phyloP scores from a whole-genome alignment of 2,329 filamentous ascomycete species.

The Sclerotiophoma versabilis region DNA sequence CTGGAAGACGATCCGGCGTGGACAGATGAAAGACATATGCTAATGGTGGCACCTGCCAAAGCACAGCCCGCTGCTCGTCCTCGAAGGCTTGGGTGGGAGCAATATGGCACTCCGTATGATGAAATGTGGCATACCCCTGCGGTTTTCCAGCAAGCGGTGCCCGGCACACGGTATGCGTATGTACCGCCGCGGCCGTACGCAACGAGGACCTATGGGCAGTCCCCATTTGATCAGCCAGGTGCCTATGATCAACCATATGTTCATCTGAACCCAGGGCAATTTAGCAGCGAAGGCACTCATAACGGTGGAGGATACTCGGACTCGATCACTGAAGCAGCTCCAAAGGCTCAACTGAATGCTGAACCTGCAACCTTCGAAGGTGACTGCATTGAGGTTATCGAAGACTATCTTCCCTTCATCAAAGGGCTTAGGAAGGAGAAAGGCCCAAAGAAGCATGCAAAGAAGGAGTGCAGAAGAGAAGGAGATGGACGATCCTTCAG shows the following conservation, averaged over 20 bases:
- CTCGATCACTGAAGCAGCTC: too few relatives aligned
- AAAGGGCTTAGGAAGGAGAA: constrained; percentile 10
- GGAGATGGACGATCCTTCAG: neutral
- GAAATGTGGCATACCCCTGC: neutral
- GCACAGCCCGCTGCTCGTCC: neutral
- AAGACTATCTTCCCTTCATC: constrained; percentile 29
- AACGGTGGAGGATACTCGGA: neutral
- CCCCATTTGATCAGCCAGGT: neutral
- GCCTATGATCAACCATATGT: neutral
- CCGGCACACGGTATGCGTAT: neutral
- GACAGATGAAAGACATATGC: neutral
- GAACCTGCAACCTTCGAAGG: neutral
- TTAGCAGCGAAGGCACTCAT: too few relatives aligned
- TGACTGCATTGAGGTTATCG: constrained; percentile 33
- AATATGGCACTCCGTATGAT: neutral
- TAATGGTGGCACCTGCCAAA: neutral
- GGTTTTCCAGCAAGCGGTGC: neutral
- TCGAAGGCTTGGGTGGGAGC: neutral
- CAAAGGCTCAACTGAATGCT: neutral
- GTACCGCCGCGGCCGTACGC: neutral
- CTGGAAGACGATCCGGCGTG: neutral
- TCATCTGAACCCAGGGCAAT: too few relatives aligned
- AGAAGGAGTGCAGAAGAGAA: neutral
- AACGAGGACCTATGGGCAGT: neutral
- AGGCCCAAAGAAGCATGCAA: too few relatives aligned